Conservation (phyloP, 192 early-diverging fungal genomes). For the Backusella macrospora region DNA sequence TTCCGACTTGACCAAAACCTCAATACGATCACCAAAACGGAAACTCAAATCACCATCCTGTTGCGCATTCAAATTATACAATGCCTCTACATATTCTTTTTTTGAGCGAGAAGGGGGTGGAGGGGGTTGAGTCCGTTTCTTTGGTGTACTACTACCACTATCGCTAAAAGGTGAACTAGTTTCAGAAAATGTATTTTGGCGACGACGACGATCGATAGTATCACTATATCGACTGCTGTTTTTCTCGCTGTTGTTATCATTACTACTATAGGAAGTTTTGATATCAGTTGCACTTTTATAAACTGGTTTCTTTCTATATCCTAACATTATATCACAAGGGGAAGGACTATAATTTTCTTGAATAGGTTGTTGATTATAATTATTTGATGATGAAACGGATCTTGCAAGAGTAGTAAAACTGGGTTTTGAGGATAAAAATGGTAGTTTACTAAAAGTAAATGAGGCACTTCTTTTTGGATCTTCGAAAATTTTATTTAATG, state of each 20-base stretch:
- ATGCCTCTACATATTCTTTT: slow-evolving; percentile 23
- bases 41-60: slow-evolving; percentile 38
- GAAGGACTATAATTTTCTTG: background rate
- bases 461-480: background rate
- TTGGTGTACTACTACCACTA: background rate
- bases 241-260: background rate
- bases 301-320: too few relatives aligned
- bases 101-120: slow-evolving; percentile 9
- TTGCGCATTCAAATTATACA: slow-evolving; percentile 44
- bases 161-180: too few relatives aligned
- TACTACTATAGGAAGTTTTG: background rate
- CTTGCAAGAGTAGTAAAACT: background rate
- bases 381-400: background rate
- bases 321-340: background rate
- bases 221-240: background rate
- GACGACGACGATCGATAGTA: background rate
- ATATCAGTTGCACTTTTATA: background rate
- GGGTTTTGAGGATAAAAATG: background rate
- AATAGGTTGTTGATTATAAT: background rate
- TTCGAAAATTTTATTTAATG: background rate
- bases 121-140: slow-evolving; percentile 31
- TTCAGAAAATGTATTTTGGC: background rate
- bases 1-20: slow-evolving; percentile 36
- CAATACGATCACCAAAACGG: slow-evolving; percentile 37
- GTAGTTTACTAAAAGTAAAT: background rate